A percentile compares a stretch with the other conserved stretches of the same genome.
Evolutionary conservation across 106 monocot species (phyloP).

Genomic region (Dendrobium nobile): DNA sequence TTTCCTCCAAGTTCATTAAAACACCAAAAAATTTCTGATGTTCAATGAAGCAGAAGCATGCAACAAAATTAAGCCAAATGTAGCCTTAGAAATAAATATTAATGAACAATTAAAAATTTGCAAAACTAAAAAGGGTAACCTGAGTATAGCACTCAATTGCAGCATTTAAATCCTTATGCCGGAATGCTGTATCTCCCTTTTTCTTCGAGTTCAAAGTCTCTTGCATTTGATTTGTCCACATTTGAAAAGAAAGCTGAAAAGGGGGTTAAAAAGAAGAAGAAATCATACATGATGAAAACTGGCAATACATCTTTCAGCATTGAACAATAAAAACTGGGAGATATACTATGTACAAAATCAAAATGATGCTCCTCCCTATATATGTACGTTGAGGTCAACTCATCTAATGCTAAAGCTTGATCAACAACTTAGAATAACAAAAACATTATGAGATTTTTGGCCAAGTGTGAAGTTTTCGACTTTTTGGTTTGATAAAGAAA

Average conservation of each 20-base stretch:
- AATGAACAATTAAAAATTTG: not conserved
- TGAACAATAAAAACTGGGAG: not conserved
- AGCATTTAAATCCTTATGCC: slow-evolving; percentile 63
- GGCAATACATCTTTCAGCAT: not conserved
- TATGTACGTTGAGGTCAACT: too few species aligned
- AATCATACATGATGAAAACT: not conserved
- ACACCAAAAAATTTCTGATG: not conserved
- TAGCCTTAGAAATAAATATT: not conserved
- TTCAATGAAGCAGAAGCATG: too few species aligned
- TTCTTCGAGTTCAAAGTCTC: slow-evolving; percentile 85
- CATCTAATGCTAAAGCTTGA: too few species aligned
- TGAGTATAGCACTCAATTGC: slow-evolving; percentile 75
- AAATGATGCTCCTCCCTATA: not conserved
- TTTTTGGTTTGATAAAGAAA: too few species aligned
- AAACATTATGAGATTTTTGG: too few species aligned
- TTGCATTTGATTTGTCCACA: slow-evolving; percentile 98
- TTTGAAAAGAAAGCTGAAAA: slow-evolving; percentile 81
- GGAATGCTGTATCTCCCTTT: slow-evolving; percentile 76
- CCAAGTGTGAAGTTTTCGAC: too few species aligned
- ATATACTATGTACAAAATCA: not conserved
- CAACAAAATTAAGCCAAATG: too few species aligned
- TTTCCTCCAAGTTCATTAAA: too few species aligned
- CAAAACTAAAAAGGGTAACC: slow-evolving; percentile 20
- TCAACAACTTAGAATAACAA: too few species aligned
- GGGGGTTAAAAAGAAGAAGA: slow-evolving; percentile 12